Evolutionary conservation across 148 eudicot genomes (phyloP).

Genomic region (Diospyros kaki): DNA sequence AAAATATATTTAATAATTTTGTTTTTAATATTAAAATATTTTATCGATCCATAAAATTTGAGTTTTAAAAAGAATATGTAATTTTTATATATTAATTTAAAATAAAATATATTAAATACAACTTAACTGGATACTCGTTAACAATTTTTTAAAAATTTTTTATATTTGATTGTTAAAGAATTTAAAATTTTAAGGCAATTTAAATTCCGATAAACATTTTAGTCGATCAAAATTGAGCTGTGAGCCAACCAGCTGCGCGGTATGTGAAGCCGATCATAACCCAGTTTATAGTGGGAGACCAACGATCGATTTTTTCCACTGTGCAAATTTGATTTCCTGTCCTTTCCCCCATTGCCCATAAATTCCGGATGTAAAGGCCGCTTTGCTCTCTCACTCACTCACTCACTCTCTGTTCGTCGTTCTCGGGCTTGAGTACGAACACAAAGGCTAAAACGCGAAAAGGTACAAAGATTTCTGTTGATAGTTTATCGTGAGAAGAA

Average conservation of each 20-base stretch:
- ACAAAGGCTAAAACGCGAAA: neutral
- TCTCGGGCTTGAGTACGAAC: no score
- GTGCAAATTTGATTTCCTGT: no score
- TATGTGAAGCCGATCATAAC: neutral
- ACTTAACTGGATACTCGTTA: no score
- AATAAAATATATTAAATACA: no score
- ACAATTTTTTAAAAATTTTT: no score
- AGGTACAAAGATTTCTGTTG: neutral
- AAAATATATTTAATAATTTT: no score
- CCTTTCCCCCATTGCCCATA: neutral
- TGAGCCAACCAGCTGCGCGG: neutral
- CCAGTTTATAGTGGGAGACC: constrained; percentile 15
- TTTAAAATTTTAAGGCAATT: no score
- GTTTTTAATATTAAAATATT: no score
- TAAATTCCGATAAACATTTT: neutral
- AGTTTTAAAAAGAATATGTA: no score
- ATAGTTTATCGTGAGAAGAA: neutral
- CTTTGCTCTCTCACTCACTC: neutral
- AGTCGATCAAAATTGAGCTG: neutral
- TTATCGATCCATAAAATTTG: no score
- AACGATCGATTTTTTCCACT: constrained; percentile 32
- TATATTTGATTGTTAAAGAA: no score
- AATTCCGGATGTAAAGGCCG: neutral
- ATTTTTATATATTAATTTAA: no score
- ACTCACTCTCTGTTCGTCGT: neutral